Evolutionary conservation across 2,329 filamentous ascomycete species (phyloP).

Genomic region (Phaeosphaeria sp.): DNA sequence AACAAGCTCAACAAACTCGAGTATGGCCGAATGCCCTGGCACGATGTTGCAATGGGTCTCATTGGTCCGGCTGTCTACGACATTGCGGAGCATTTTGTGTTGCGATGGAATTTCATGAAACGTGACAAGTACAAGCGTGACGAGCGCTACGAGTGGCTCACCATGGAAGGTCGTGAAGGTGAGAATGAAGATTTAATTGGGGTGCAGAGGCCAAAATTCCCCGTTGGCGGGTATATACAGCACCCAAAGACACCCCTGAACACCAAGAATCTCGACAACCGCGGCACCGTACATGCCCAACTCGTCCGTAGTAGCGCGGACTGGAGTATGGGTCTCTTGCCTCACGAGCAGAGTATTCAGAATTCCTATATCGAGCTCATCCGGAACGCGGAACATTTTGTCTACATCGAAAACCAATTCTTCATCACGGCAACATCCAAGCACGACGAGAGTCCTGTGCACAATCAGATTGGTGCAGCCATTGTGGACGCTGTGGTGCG

Average conservation of each 20-base stretch:
- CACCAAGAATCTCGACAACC: slow-evolving; percentile 63
- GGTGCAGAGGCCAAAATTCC: slow-evolving; percentile 87
- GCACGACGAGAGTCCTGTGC: slow-evolving; percentile 82
- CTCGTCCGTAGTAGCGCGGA: slow-evolving; percentile 88
- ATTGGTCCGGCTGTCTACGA: slow-evolving; percentile 90
- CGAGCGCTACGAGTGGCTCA: slow-evolving; percentile 81
- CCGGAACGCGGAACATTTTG: slow-evolving; percentile 83
- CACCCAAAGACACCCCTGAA: slow-evolving; percentile 77
- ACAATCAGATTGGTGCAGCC: slow-evolving; percentile 85
- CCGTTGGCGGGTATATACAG: slow-evolving; percentile 83
- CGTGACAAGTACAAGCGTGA: slow-evolving; percentile 97
- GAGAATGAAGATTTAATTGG: slow-evolving; percentile 85
- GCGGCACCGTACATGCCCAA: slow-evolving; percentile 81
- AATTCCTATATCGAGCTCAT: slow-evolving; percentile 89
- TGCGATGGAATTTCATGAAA: slow-evolving; percentile 97
- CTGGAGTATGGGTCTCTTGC: slow-evolving; percentile 89
- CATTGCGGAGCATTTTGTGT: slow-evolving; percentile 92
- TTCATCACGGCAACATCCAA: slow-evolving; percentile 83
- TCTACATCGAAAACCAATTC: slow-evolving; percentile 99
- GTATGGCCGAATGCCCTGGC: slow-evolving; percentile 96
- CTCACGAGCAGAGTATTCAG: slow-evolving; percentile 81
- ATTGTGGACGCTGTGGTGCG: slow-evolving; percentile 90
- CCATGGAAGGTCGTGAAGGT: slow-evolving; percentile 76
- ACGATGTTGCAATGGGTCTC: slow-evolving; percentile 93
- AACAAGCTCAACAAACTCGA: slow-evolving; percentile 93